A percentile compares a stretch with the other conserved stretches of the same genome.
Evolutionary conservation across 2,329 filamentous ascomycete species (phyloP).

Genomic region (Exophiala calicioides): DNA sequence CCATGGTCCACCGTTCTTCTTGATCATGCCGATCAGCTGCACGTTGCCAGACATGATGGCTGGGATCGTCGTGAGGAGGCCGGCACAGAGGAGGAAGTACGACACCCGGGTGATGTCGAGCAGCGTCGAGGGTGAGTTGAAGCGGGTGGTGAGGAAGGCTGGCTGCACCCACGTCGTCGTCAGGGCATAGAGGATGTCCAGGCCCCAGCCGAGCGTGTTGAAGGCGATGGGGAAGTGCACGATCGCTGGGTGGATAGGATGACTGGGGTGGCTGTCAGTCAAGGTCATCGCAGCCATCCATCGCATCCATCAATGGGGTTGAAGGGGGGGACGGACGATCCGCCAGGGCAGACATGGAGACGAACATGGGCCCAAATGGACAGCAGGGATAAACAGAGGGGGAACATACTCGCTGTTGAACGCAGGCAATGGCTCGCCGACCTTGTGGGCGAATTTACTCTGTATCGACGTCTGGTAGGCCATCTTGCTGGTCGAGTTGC

Average conservation of each 20-base stretch:
- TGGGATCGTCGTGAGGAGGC: constrained; percentile 30
- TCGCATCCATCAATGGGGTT: too few species aligned
- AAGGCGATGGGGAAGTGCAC: constrained; percentile 34
- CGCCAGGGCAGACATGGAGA: too few species aligned
- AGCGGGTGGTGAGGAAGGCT: constrained; percentile 30
- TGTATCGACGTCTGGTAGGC: constrained; percentile 29
- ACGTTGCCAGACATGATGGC: constrained; percentile 33
- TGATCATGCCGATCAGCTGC: constrained; percentile 32
- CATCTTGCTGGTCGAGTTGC: constrained; percentile 18
- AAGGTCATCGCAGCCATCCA: too few species aligned
- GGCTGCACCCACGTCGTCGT: constrained; percentile 28
- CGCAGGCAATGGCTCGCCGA: constrained; percentile 30
- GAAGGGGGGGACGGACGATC: too few species aligned
- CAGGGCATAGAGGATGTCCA: constrained; percentile 31
- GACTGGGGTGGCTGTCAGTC: constrained; percentile 12
- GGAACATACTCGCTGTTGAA: constrained; percentile 32
- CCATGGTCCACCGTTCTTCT: constrained; percentile 32
- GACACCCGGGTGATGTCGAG: constrained; percentile 30
- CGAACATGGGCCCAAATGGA: too few species aligned
- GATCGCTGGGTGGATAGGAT: constrained; percentile 29
- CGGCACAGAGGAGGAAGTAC: constrained; percentile 31
- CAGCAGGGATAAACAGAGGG: too few species aligned
- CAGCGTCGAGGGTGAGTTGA: constrained; percentile 25
- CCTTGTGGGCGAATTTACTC: constrained; percentile 32
- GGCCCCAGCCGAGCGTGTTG: constrained; percentile 31